Base-by-base conservation (phyloP, 305 asterid species). In the Fraxinus velutina region DNA sequence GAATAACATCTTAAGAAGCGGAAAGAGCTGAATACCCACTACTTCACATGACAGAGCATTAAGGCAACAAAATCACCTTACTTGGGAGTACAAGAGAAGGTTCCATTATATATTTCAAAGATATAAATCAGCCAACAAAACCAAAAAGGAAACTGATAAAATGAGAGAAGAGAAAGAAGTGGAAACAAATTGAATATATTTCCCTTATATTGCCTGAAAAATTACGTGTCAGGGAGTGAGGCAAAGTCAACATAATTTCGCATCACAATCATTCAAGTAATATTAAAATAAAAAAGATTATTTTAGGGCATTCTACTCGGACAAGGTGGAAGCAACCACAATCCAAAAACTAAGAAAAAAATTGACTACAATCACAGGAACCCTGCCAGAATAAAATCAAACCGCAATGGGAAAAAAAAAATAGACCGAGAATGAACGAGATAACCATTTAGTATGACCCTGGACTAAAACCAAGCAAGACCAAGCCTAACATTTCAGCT, bases 21-120 rank as follows among this genome's bases (percentile, higher is more conserved):
- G 74, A 68, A 29, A 68, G 74, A 4, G 37, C 21, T 68, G 74
- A 68, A 68, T 30, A 68, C 74, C 39, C 19, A 5, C 21, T 30
- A 10, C 74, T 29, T 27, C 33, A 66, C 71, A 60, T 60, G 32
- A 19, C 13, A 30, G 74, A 68, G 74, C 21, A 68, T 68, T 27
- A 29, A 68, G 8, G 36, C 4, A 29, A 24, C 34, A 27, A 68
- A 68, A 68, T 68, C 74, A 68, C 13, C 74, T 29, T 29, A 68
- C 39, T 68, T 29, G 21, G 74, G 74, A 68, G 39, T 12, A 27
- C 17, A 68, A 68, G 74, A 68, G 37, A 68, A 10, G 74, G 39
- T 68, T 30, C 39, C 74, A 68, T 68, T 29, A 27, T 77, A 5
- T 71, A 52, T 47, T 77, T 47, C 80, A 71, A n/a, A 50, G 47